Evolutionary conservation across 345 rosid species (phyloP), one percentile per base, ranked within the genome.

Genomic region (Streptanthus diversifolius): DNA sequence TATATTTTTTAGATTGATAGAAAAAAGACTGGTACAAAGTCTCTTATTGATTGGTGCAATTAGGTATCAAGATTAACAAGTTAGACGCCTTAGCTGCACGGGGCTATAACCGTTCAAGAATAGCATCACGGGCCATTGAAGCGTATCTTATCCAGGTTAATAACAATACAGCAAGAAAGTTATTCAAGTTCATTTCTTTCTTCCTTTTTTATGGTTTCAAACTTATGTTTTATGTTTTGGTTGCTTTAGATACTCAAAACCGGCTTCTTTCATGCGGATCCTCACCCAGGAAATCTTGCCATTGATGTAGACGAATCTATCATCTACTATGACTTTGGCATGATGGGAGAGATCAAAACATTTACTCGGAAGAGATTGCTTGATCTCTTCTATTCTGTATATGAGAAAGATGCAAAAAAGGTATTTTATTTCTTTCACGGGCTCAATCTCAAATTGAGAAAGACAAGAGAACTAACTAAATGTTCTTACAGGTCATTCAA

Each of bases 251-350:
- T 93, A 82, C 81, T 93, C 67, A 91, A 51, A 83, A 93, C 97
- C 5, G 98, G 97, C 43, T 91, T 93, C 84, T 93, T 93, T 81
- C 98, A 93, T 68, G 98, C 98, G 63, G 98, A 93, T 78, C 98
- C 98, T 0, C 98, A 93, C 78, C 98, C 98, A 18, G 98, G 98
- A 64, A 93, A 93, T 75, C 96, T 93, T 15, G 97, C 98, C 12
- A 77, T 93, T 43, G 98, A 93, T 78, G 79, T 73, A 61, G 96
- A 93, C 66, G 91, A 93, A 71, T 53, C 93, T 12, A 71, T 93
- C 64, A 93, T 93, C 75, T 93, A 93, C 77, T 93, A 93, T 70
- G 98, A 93, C 80, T 93, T 89, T 57, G 98, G 98, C 29, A 89
- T 93, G 98, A 93, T 93, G 98, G 98, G 98, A 76, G 97, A 93